Evolutionary conservation across 2,329 filamentous ascomycete genomes (phyloP).

Genomic region (Botryotinia calthae): DNA sequence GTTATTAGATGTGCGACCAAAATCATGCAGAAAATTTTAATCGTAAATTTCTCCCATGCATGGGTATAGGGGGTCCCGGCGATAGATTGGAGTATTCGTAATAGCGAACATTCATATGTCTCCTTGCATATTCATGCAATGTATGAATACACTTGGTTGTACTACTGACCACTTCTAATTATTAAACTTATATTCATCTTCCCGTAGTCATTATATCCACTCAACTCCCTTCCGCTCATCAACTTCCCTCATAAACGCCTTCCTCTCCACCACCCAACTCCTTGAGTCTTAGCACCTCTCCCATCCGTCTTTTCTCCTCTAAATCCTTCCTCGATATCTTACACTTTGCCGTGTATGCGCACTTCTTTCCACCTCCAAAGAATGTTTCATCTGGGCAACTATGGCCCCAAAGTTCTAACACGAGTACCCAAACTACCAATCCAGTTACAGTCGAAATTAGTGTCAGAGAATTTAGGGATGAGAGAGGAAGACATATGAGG

Average conservation of each 20-base stretch:
- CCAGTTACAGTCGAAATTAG: constrained; percentile 48
- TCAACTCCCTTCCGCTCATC: not conserved
- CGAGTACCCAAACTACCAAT: constrained; percentile 47
- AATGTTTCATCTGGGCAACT: constrained; percentile 47
- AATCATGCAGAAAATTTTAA: not conserved
- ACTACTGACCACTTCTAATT: not conserved
- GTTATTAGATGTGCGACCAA: not conserved
- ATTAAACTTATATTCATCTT: not conserved
- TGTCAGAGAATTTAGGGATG: constrained; percentile 46
- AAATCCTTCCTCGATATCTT: constrained; percentile 41
- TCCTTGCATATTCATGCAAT: not conserved
- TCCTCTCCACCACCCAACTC: constrained; percentile 15
- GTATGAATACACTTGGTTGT: not conserved
- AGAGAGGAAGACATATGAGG: constrained; percentile 55
- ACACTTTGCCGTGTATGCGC: constrained; percentile 46
- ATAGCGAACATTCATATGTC: not conserved
- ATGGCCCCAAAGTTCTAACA: constrained; percentile 50
- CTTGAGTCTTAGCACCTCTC: constrained; percentile 14
- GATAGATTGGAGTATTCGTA: not conserved
- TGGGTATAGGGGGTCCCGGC: not conserved
- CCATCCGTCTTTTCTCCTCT: constrained; percentile 36
- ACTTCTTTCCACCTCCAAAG: constrained; percentile 42
- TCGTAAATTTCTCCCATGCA: not conserved
- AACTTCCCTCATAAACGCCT: constrained; percentile 27
- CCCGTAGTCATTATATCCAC: not conserved